Base-by-base conservation (phyloP, 2,329 filamentous ascomycete species). In the Alternaria atra region DNA sequence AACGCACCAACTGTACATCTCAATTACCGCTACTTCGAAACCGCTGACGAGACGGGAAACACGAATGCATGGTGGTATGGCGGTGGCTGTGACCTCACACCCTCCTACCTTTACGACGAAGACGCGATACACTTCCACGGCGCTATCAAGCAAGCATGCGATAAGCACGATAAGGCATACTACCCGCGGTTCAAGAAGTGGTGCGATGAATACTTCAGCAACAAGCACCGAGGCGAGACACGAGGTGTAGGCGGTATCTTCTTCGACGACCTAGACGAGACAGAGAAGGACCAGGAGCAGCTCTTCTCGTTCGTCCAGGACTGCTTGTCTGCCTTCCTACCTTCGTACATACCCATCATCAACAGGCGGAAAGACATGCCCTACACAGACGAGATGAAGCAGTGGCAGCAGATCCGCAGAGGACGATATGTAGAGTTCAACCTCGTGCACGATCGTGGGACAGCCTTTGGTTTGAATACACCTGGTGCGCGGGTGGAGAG, bases 381-480 rank as follows among this genome's bases (percentile, higher is more conserved):
- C 0, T 99, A 89, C 73, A 94, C 89, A 0, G 90, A 91, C 48
- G 85, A 89, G 69, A 91, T 97, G 82, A 97, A 97, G 84, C 88
- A 92, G 67, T 99, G 95, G 95, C 95, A 99, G 82, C 95, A 98
- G 83, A 85, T 99, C 64, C 87, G 95, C 51, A 85, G 95, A 67
- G 95, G 95, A n/a, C 86, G 93, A 73, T 99, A 99, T 77, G 95
- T 99, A 65, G 95, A 99, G 81, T 99, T 99, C 81, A 99, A 99
- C 81, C 86, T 99, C 37, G 93, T 99, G 57, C 94, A 99, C 80
- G 95, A 99, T 81, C 88, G 95, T 27, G 95, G 95, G 3, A 99
- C 95, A 2, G 90, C 91, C 7, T 99, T 99, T 79, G 95, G 95
- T 1, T 83, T 99, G 65, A 95, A 95, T 74, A 97, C 94, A 0